Evolutionary conservation across 768 basidiomycete genomes (phyloP), one percentile per base, ranked within the genome.

Genomic region (Sistotremastrum suecicum): DNA sequence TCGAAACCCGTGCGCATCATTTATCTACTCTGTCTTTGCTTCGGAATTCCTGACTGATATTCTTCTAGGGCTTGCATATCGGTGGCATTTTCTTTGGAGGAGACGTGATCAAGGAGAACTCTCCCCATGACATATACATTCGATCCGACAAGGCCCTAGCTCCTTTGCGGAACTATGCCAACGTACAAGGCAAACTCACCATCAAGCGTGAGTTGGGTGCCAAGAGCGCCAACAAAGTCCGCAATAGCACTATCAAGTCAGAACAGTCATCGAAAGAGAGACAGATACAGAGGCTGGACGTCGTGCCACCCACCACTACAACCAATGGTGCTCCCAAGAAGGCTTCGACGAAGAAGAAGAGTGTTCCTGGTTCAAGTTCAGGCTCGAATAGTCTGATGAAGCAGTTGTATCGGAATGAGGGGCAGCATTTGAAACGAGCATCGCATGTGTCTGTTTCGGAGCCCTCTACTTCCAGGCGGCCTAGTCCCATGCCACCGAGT

Each of bases 71-170:
- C 29, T 71, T 87, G 37, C 66, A 73, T 55, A 78, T 86, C 45
- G 80, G 77, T 5, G 71, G 76, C 29, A 58, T 68, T 2, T 77
- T 74, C 65, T 87, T 76, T 48, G 68, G 80, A 1, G 72, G 83
- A 68, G 66, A 63, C 2, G 60, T 69, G 4, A 59, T 60, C 46
- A 65, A 66, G 46, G 84, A 84, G 59, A 68, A 65, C 49, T 57
- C 67, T 1, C 66, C 70, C 5, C 81, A 85, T 53, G 85, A 88
- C 50, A 68, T 88, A 32, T 88, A 83, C 60, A 69, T 86, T 20
- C 74, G 82, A 10, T 66, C 71, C 5, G 63, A 70, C 28, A 79
- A 76, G 58, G 75, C 72, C 42, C 73, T 66, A 51, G 72, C 75
- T 0, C 77, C 81, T 1, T 71, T 87, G 52, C 84, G 82, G 58